Base-by-base conservation (phyloP, 805 yeast genomes). In the Ogataea nonfermentans region DNA sequence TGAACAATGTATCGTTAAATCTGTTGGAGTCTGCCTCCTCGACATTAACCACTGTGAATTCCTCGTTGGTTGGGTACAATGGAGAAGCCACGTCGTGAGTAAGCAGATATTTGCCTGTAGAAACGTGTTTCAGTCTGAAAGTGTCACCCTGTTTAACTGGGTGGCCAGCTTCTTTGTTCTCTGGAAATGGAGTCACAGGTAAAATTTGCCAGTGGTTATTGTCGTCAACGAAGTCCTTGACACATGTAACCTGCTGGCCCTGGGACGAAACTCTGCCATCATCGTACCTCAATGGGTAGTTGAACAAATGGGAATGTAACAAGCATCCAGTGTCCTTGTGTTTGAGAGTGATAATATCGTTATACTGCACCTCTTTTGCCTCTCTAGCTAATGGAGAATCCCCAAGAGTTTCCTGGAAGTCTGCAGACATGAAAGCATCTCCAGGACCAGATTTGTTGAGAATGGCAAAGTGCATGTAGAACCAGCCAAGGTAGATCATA, bases 1-100 rank as follows among this genome's bases (percentile, higher is more conserved):
- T 80, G 67, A 90, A 90, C 53, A 88, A 62, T 1, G 96, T 89
- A 54, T 84, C 86, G 51, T 85, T 77, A 62, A 66, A 81, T 50
- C 78, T 69, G 1, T 63, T 62, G 13, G 71, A 73, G 24, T 65
- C 63, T 6, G 85, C 85, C 9, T 63, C 70, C 37, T 85, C 95
- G 22, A 67, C 70, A 32, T 71, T 59, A 11, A 80, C 80, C 30
- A 95, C 79, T 2, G 93, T 84, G 53, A 93, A 84, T 67, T 93
- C 99, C 66, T 89, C 96, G 56, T 90, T 85, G n/a, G 96, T 85
- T 41, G 97, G 84, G 56, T 66, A 83, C 47, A 82, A 70, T 20
- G 99, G 98, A 3, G 98, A 93, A 2, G 96, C 96, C 40, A 93
- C 97, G 61, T 91, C 97, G 59, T 93, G 99, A 14, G 98, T 78